Percentiles rank a stretch among this genome's conserved stretches.
These are phyloP conservation scores for Volutella citrinella DNA, from an alignment of 2,329 filamentous ascomycete genomes.

Conservation along the genomic window DNA sequence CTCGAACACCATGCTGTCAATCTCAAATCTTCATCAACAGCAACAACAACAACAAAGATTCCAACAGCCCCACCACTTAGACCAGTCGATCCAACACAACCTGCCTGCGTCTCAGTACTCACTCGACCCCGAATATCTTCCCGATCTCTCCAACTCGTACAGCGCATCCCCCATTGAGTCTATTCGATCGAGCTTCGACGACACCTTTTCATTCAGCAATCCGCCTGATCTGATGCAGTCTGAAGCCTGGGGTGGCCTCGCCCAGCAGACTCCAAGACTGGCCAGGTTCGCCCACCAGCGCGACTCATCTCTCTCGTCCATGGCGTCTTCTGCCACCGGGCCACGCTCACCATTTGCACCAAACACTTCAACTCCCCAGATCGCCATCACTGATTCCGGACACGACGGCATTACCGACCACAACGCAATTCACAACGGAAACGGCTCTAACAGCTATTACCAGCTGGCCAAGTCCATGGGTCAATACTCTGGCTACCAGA, in stretches of 20 bases:
- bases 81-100: slow-evolving; percentile 16
- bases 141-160: slow-evolving; percentile 11
- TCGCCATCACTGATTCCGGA: slow-evolving; percentile 49
- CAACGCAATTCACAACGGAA: slow-evolving; percentile 16
- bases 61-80: slow-evolving; percentile 28
- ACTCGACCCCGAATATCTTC: slow-evolving; percentile 19
- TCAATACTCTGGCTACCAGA: slow-evolving; percentile 42
- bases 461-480: slow-evolving; percentile 44
- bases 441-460: slow-evolving; percentile 46
- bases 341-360: slow-evolving; percentile 57
- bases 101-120: slow-evolving; percentile 13
- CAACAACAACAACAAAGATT: slow-evolving; percentile 18
- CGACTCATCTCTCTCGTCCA: slow-evolving; percentile 59
- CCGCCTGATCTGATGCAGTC: slow-evolving; percentile 37
- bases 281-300: slow-evolving; percentile 50
- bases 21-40: slow-evolving; percentile 24
- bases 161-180: slow-evolving; percentile 10
- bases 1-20: slow-evolving; percentile 29
- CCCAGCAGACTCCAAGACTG: slow-evolving; percentile 37
- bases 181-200: slow-evolving; percentile 19
- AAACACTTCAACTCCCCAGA: slow-evolving; percentile 56
- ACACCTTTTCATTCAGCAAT: slow-evolving; percentile 24
- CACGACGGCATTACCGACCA: slow-evolving; percentile 45
- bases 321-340: slow-evolving; percentile 56
- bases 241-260: slow-evolving; percentile 37